These are phyloP conservation scores for Globisporangium polare DNA, from an alignment of 352 stramenopile species.

Conservation along the genomic window DNA sequence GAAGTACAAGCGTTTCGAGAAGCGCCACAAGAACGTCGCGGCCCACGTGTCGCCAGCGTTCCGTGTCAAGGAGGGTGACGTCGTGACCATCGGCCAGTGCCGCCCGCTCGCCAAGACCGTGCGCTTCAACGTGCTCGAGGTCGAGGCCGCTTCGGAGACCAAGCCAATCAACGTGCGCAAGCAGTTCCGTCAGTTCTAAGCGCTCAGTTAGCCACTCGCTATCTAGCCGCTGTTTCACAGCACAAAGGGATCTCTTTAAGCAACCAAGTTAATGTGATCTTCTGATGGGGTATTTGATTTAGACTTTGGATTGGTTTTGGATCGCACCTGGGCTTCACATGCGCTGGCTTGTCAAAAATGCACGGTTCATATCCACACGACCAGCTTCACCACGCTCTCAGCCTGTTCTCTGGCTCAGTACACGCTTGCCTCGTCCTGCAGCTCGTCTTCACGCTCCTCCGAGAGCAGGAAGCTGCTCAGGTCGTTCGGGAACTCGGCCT, in stretches of 20 bases:
- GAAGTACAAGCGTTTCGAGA: constrained; percentile 99
- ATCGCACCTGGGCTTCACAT: neutral
- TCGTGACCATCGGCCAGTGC: constrained; percentile 99
- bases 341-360: neutral
- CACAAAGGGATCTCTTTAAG: neutral
- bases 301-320: neutral
- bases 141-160: constrained; percentile 94
- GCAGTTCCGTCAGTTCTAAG: constrained; percentile 99
- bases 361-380: neutral
- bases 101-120: constrained; percentile 99
- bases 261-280: constrained; percentile 1
- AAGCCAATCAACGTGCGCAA: constrained; percentile 98
- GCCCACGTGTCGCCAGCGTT: constrained; percentile 98
- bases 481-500: constrained; percentile 46
- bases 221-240: neutral
- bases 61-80: constrained; percentile 98
- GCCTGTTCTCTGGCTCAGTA: too few species aligned
- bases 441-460: constrained; percentile 58
- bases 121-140: constrained; percentile 99
- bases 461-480: constrained; percentile 69
- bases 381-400: neutral
- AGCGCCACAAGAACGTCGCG: constrained; percentile 99
- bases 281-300: constrained; percentile 9
- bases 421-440: constrained; percentile 31
- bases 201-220: constrained; percentile 3